Base-by-base conservation (phyloP, 2,329 filamentous ascomycete genomes). In the Epichloe sibirici region DNA sequence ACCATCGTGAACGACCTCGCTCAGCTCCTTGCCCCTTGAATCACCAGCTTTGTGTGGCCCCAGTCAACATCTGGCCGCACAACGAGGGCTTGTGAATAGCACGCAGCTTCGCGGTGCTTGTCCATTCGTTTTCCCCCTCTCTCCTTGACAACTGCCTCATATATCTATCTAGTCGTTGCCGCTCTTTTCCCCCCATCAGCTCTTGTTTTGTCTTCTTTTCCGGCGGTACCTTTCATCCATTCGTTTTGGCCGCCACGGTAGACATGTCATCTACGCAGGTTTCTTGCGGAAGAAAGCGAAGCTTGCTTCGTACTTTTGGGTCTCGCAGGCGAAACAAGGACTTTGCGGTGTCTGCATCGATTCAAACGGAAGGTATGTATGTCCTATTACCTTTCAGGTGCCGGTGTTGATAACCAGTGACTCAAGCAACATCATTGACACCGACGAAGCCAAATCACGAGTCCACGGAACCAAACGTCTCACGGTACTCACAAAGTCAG, bases 201-300 rank as follows among this genome's bases (percentile, higher is more conserved):
- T 35, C 4, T 44, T 9, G 12, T 34, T 34, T 38, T 35, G 17
- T n/a, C 13, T 34, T 13, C 5, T 4, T 7, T 15, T 44, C 9
- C 42, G 3, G 3, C 42, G 42, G 45, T 49, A 42, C 48, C 23
- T 54, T 49, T 53, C 45, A 15, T 50, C 37, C 44, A 45, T 48
- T 51, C 45, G 15, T 21, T 54, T 50, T 45, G 49, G 49, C 48
- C 12, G 53, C 47, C 17, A 51, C 53, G 38, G 48, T 51, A 40
- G 40, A 28, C 45, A 67, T 68, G 63, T 58, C 60, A 40, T 56
- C 62, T 21, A 46, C 57, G 17, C 57, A 56, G 4, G 48, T 61
- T 17, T 63, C 59, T 3, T 65, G 65, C 46, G 61, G 65, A n/a
- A 65, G 63, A 55, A 67, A 63, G 53, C 59, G 60, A 53, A 59